Base-by-base conservation (phyloP, 116 monocot species). In the Dioscorea cayenensis region DNA sequence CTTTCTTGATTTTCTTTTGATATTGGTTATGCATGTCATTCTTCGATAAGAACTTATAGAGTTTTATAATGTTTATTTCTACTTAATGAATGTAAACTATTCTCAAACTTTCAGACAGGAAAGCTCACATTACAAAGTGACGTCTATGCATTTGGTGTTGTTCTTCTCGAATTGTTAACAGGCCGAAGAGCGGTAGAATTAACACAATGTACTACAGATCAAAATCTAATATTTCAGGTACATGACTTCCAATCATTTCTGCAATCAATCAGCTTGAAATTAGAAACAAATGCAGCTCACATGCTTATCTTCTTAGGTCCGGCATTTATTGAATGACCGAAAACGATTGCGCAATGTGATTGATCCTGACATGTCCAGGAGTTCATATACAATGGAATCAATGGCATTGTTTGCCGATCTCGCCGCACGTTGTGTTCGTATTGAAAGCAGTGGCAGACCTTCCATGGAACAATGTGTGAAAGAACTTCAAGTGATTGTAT, bases 61-160 rank as follows among this genome's bases (percentile, higher is more conserved):
- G 32, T 32, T 32, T 32, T 32, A 32, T 32, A 32, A 32, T 32
- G 32, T 32, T 32, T 32, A 32, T 32, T 1, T 32, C 4, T 32
- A 32, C 32, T 32, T 2, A 32, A 32, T 32, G 32, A 32, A 32
- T 32, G 32, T 32, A 2, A 19, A 59, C 59, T 59, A 21, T 59
- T 59, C 9, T 62, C 62, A 8, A 0, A 36, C 19, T 3, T 67
- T 11, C 81, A 95, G 91, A 95, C 95, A 60, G 89, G 95, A 63
- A 95, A 83, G 73, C 81, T 95, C 63, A 95, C 95, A 18, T 66
- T 95, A 65, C 88, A 91, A 50, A 91, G 95, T 70, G 95, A 95
- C 77, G 91, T 91, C 25, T 91, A 95, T 66, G 95, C 91, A 27
- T 95, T 91, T 78, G 95, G 95, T 48, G 77, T 91, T 11, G 95